Conservation (phyloP, 176 grass and related monocot genomes). For the Phoenix dactylifera region DNA sequence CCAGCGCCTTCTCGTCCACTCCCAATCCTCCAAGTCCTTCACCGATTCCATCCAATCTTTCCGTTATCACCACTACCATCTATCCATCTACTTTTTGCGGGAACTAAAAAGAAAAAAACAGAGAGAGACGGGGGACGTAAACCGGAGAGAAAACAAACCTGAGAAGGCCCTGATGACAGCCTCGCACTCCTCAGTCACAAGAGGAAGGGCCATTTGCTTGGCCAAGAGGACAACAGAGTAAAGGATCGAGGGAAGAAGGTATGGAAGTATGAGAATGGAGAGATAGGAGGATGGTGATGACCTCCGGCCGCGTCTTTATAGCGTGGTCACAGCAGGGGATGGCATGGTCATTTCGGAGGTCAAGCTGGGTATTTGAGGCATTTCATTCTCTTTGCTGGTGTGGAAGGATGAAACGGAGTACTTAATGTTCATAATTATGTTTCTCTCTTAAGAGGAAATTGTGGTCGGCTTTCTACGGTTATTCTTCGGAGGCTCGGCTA, state of each 20-base stretch:
- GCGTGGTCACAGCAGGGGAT: neutral
- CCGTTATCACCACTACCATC: no score
- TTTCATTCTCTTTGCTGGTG: slow-evolving; percentile 4
- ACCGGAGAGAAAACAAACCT: slow-evolving; percentile 27
- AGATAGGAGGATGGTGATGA: no score
- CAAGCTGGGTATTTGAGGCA: slow-evolving; percentile 5
- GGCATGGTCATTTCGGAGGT: slow-evolving; percentile 4
- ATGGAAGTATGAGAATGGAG: no score
- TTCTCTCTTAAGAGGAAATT: no score
- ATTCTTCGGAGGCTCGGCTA: no score
- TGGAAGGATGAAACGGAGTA: neutral
- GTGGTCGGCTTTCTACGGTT: no score
- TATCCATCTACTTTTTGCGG: no score
- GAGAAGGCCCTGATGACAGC: slow-evolving; percentile 83
- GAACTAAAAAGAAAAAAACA: no score
- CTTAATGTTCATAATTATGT: slow-evolving; percentile 3
- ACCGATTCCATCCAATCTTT: neutral
- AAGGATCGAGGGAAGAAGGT: neutral
- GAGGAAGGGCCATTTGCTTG: slow-evolving; percentile 22
- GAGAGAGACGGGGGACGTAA: no score
- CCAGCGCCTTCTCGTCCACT: slow-evolving; percentile 60
- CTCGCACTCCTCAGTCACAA: slow-evolving; percentile 50
- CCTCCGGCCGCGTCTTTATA: no score
- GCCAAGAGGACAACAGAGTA: neutral
- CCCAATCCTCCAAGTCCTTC: slow-evolving; percentile 63